Evolutionary conservation across 768 basidiomycete genomes (phyloP).

Genomic region (Tricholoma furcatifolium): DNA sequence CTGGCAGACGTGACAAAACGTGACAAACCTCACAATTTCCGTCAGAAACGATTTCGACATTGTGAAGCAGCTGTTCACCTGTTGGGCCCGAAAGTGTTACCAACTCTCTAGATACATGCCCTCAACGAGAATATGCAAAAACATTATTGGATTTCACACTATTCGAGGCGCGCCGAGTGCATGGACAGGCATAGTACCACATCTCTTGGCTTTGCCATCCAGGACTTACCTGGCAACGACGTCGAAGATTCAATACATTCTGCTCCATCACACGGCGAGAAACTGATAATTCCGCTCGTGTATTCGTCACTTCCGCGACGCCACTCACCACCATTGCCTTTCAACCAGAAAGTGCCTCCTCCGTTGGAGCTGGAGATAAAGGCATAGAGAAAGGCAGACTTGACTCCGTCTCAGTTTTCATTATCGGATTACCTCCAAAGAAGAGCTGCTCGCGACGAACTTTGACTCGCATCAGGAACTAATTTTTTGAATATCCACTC

Average conservation of each 20-base stretch:
- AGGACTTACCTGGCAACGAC: constrained; percentile 26
- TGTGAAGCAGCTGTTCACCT: too few species aligned
- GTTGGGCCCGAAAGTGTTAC: too few species aligned
- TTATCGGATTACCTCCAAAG: constrained; percentile 90
- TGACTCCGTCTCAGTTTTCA: constrained; percentile 56
- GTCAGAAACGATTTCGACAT: too few species aligned
- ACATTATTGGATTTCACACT: too few species aligned
- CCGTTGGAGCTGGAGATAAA: constrained; percentile 27
- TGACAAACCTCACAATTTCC: too few species aligned
- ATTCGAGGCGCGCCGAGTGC: too few species aligned
- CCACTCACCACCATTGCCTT: constrained; percentile 43
- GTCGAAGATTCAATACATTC: constrained; percentile 24
- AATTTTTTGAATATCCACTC: constrained; percentile 93
- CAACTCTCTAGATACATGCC: too few species aligned
- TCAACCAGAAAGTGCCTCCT: constrained; percentile 28
- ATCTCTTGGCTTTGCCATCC: constrained; percentile 18
- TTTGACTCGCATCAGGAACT: constrained; percentile 91
- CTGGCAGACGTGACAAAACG: too few species aligned
- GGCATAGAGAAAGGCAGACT: constrained; percentile 18
- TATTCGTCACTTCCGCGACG: constrained; percentile 78
- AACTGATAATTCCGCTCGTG: constrained; percentile 39
- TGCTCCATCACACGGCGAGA: constrained; percentile 16
- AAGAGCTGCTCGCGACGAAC: constrained; percentile 89
- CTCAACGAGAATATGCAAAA: too few species aligned
- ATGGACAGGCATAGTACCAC: too few species aligned